phyloP scores from a whole-genome alignment of 306 rosid genomes.

The Leucaena leucocephala region DNA sequence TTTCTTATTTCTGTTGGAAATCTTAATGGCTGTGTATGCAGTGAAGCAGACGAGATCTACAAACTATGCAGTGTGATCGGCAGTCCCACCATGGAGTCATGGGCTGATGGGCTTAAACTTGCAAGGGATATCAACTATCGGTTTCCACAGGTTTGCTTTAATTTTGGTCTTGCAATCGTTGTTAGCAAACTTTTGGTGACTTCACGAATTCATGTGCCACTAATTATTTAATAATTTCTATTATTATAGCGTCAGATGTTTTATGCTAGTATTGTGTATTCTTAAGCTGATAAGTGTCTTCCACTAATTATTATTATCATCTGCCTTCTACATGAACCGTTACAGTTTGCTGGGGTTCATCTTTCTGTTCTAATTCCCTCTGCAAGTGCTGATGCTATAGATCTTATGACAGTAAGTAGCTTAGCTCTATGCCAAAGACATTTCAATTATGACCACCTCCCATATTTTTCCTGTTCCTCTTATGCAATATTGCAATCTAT shows the following conservation, averaged over 20 bases:
- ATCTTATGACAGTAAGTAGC: slow-evolving; percentile 74
- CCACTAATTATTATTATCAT: neutral
- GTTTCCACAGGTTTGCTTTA: slow-evolving; percentile 77
- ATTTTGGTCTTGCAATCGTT: slow-evolving; percentile 13
- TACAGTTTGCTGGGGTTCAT: slow-evolving; percentile 73
- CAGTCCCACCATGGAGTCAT: slow-evolving; percentile 79
- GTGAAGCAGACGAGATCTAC: slow-evolving; percentile 89
- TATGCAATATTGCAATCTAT: slow-evolving; percentile 10
- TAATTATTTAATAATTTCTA: neutral
- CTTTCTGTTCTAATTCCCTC: slow-evolving; percentile 77
- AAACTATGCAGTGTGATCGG: slow-evolving; percentile 94
- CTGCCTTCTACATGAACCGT: slow-evolving; percentile 24
- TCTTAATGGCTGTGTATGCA: slow-evolving; percentile 41
- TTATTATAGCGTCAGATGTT: neutral
- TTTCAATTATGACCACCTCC: neutral
- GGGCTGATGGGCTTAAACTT: slow-evolving; percentile 86
- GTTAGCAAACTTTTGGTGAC: neutral
- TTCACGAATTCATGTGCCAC: slow-evolving; percentile 14
- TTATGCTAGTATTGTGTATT: neutral
- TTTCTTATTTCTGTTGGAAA: slow-evolving; percentile 2
- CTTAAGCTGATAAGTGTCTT: neutral
- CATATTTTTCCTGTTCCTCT: slow-evolving; percentile 8
- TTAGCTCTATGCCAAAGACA: neutral
- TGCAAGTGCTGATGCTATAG: slow-evolving; percentile 72
- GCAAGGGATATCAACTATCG: slow-evolving; percentile 90